Conservation (phyloP, 2,329 filamentous ascomycete genomes). For the Simplicillium aogashimaense region DNA sequence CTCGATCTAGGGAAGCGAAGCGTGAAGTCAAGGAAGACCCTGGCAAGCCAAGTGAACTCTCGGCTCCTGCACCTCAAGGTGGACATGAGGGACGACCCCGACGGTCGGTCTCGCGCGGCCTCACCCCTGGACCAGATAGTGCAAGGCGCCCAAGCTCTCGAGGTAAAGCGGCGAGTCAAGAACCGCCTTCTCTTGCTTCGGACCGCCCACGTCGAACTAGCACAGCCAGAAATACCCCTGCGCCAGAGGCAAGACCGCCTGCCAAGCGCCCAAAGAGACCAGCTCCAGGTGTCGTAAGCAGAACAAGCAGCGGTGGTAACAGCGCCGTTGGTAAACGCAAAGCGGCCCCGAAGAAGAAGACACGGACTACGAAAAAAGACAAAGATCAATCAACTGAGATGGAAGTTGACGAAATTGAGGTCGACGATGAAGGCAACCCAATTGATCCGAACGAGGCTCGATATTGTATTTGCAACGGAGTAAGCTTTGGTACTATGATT, state of each 20-base stretch:
- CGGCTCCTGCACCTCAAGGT: slow-evolving; percentile 14
- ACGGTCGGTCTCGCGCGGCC: slow-evolving; percentile 21
- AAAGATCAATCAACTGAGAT: slow-evolving; percentile 30
- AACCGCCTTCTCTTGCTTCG: slow-evolving; percentile 37
- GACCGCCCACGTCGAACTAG: slow-evolving; percentile 47
- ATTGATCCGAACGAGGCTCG: slow-evolving; percentile 67
- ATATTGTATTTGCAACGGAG: slow-evolving; percentile 71
- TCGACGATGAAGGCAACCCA: slow-evolving; percentile 57
- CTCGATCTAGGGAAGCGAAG: slow-evolving; percentile 19
- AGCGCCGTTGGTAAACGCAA: slow-evolving; percentile 65
- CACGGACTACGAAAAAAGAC: slow-evolving; percentile 36
- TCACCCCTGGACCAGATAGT: slow-evolving; percentile 22
- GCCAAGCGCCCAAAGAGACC: slow-evolving; percentile 57
- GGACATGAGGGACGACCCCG: slow-evolving; percentile 14
- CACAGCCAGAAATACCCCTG: slow-evolving; percentile 47
- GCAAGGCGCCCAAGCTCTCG: slow-evolving; percentile 39
- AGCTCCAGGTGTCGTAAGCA: slow-evolving; percentile 61
- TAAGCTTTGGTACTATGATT: slow-evolving; percentile 78
- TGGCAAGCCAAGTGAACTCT: slow-evolving; percentile 26
- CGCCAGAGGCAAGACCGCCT: slow-evolving; percentile 35
- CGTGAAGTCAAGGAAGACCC: slow-evolving; percentile 35
- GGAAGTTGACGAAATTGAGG: slow-evolving; percentile 44
- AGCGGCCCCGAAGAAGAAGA: slow-evolving; percentile 58
- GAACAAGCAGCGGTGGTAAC: slow-evolving; percentile 48
- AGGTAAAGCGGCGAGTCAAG: slow-evolving; percentile 41